Percentiles rank a stretch among this genome's conserved stretches.
Conservation (phyloP, 2,329 filamentous ascomycete genomes). For the Diaporthe ilicicola region DNA sequence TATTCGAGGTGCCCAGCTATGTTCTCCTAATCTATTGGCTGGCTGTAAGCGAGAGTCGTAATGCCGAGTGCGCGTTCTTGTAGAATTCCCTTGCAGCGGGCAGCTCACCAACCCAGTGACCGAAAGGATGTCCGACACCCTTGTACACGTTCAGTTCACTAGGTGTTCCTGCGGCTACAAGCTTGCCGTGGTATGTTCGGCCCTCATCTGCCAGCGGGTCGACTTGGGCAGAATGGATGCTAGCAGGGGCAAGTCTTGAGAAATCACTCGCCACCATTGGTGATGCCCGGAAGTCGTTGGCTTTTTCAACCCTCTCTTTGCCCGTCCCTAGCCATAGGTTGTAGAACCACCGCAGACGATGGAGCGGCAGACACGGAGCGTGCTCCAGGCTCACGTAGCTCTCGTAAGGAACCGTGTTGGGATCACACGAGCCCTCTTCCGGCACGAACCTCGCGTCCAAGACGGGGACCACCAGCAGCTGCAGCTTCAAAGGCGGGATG, state of each 20-base stretch:
- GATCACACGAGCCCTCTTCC: conserved; percentile 40
- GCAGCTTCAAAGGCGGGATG: conserved; percentile 42
- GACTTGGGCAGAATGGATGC: conserved; percentile 45
- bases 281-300: conserved; percentile 43
- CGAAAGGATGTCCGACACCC: conserved; percentile 47
- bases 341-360: conserved; percentile 47
- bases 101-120: conserved; percentile 45
- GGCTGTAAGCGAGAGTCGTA: conserved; percentile 38
- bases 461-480: conserved; percentile 46
- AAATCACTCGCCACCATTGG: conserved; percentile 46
- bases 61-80: conserved; percentile 42
- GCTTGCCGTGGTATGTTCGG: conserved; percentile 43
- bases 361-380: conserved; percentile 46
- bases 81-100: conserved; percentile 45
- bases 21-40: background rate
- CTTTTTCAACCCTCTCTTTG: conserved; percentile 38
- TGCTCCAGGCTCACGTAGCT: conserved; percentile 44
- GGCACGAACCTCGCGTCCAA: conserved; percentile 47
- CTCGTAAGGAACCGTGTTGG: conserved; percentile 41
- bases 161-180: conserved; percentile 41
- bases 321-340: conserved; percentile 47
- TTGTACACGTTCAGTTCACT: conserved; percentile 47
- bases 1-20: background rate
- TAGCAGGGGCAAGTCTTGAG: conserved; percentile 43
- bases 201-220: conserved; percentile 46